Conservation (phyloP, 1,284 basidiomycete species). For the Rhodotorula sp. region DNA sequence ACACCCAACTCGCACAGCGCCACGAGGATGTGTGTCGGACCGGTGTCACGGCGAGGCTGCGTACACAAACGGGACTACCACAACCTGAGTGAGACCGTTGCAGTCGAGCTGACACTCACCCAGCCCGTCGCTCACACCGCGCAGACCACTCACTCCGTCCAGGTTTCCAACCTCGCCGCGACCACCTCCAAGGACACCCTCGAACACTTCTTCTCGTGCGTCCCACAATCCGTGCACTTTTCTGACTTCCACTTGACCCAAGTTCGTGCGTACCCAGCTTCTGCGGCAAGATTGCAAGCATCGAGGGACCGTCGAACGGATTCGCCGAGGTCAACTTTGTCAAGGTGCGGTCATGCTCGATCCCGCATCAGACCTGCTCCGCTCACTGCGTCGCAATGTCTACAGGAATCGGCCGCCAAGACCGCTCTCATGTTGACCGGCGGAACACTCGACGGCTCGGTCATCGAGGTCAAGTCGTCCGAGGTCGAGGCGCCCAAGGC, state of each 20-base stretch:
- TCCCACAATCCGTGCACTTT: neutral
- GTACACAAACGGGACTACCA: too few relatives aligned
- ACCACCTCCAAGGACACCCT: conserved; percentile 63
- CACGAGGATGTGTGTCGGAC: too few relatives aligned
- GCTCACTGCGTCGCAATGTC: neutral
- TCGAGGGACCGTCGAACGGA: conserved; percentile 47
- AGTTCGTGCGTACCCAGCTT: conserved; percentile 14
- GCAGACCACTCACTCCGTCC: conserved; percentile 19
- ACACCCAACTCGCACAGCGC: too few relatives aligned
- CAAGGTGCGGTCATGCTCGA: conserved; percentile 4
- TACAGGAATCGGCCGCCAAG: conserved; percentile 66
- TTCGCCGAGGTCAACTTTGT: conserved; percentile 62
- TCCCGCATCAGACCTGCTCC: neutral
- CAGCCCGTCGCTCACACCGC: too few relatives aligned
- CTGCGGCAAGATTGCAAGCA: conserved; percentile 58
- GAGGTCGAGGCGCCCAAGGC: conserved; percentile 58
- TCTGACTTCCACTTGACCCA: neutral
- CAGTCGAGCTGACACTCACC: too few relatives aligned
- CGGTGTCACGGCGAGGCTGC: too few relatives aligned
- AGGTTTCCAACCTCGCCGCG: conserved; percentile 60
- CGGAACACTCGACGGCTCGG: conserved; percentile 64
- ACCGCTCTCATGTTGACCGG: conserved; percentile 70
- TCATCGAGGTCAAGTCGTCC: conserved; percentile 66
- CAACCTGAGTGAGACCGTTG: too few relatives aligned
- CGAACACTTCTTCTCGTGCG: conserved; percentile 63